Evolutionary conservation across 2,329 filamentous ascomycete species (phyloP).

Genomic region (Botryotinia calthae): DNA sequence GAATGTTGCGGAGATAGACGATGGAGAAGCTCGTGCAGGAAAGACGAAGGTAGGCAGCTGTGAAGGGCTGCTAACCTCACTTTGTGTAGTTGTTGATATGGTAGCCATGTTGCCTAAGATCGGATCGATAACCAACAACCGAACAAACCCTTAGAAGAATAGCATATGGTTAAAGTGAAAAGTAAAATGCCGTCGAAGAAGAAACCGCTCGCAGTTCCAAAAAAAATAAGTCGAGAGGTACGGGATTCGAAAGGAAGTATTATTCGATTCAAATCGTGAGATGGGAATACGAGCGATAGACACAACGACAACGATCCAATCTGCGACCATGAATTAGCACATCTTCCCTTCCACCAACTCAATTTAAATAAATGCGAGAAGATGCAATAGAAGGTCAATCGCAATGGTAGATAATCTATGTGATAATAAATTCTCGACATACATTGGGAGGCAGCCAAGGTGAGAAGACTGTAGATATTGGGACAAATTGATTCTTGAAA

Average conservation of each 20-base stretch:
- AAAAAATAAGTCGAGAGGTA: neutral
- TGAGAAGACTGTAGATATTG: neutral
- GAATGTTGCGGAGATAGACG: slow-evolving; percentile 28
- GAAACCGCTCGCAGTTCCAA: slow-evolving; percentile 17
- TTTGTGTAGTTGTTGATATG: slow-evolving; percentile 13
- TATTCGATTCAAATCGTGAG: slow-evolving; percentile 1
- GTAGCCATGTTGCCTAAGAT: slow-evolving; percentile 21
- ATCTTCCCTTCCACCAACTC: neutral
- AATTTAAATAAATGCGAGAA: neutral
- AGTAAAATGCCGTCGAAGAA: neutral
- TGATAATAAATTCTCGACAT: neutral
- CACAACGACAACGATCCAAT: slow-evolving; percentile 19
- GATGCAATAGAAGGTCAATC: neutral
- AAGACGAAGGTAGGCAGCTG: slow-evolving; percentile 35
- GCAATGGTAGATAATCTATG: neutral
- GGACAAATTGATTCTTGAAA: slow-evolving; percentile 11
- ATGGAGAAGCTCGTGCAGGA: slow-evolving; percentile 27
- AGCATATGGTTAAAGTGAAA: slow-evolving; percentile 19
- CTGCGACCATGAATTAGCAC: slow-evolving; percentile 17
- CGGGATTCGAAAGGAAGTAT: neutral
- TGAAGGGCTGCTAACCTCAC: slow-evolving; percentile 22
- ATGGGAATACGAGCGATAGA: slow-evolving; percentile 5
- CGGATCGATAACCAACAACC: slow-evolving; percentile 20
- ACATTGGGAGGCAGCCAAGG: slow-evolving; percentile 12
- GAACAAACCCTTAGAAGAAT: slow-evolving; percentile 9